phyloP scores from a whole-genome alignment of 345 rosid species.

The Arabidopsis suecica region DNA sequence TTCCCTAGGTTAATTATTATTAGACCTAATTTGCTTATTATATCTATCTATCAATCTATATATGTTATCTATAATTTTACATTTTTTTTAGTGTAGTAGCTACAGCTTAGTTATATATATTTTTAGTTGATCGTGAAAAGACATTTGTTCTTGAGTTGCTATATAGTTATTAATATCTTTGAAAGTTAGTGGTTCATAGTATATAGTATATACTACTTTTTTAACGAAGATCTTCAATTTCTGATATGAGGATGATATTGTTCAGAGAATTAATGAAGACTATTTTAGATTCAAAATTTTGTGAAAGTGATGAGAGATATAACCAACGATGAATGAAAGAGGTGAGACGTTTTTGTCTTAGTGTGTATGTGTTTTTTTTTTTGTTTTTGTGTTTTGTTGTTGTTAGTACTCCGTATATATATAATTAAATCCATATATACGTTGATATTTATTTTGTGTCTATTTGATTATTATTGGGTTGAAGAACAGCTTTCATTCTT shows the following conservation, averaged over 20 bases:
- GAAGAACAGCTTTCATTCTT: slow-evolving; percentile 33
- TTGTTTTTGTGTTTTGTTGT: neutral
- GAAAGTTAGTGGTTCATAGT: neutral
- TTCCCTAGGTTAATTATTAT: slow-evolving; percentile 18
- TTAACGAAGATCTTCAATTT: neutral
- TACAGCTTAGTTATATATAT: neutral
- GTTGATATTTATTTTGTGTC: slow-evolving; percentile 25
- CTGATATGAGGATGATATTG: neutral
- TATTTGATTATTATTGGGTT: slow-evolving; percentile 30
- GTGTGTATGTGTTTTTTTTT: neutral
- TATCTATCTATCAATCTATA: neutral
- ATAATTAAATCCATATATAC: neutral
- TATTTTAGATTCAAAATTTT: neutral
- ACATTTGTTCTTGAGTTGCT: slow-evolving; percentile 6
- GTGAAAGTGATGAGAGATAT: neutral
- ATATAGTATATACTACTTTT: neutral
- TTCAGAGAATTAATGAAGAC: neutral
- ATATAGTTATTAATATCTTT: neutral
- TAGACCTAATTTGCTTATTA: slow-evolving; percentile 1
- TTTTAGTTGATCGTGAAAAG: slow-evolving; percentile 18
- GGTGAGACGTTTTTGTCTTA: slow-evolving; percentile 11
- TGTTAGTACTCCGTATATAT: neutral
- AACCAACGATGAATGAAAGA: neutral
- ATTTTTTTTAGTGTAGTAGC: neutral
- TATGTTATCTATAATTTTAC: neutral